Evolutionary conservation across 192 early-diverging fungal genomes (phyloP).

Genomic region (Jimgerdemannia lactiflua): DNA sequence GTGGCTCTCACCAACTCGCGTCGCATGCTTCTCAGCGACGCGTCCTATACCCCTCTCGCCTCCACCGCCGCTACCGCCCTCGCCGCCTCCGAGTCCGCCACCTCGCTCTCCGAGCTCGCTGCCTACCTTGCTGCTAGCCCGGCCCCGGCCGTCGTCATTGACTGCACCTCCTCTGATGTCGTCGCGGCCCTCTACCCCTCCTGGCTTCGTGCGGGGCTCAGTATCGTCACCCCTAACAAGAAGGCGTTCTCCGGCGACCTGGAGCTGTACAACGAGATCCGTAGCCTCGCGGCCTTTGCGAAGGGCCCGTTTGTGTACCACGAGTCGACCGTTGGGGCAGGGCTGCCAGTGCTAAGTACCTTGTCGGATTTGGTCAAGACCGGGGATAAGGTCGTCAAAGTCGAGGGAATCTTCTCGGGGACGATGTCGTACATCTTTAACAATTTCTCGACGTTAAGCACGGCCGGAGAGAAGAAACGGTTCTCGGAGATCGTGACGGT

Average conservation of each 20-base stretch:
- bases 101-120: constrained; percentile 53
- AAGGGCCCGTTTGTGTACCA: constrained; percentile 73
- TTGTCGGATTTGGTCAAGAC: constrained; percentile 88
- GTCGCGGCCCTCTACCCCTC: constrained; percentile 80
- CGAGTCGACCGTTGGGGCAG: constrained; percentile 97
- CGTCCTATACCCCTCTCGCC: constrained; percentile 38
- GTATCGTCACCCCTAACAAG: constrained; percentile 98
- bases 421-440: constrained; percentile 99
- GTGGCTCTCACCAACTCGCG: constrained; percentile 80
- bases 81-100: constrained; percentile 25
- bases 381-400: constrained; percentile 87
- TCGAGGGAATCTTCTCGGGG: constrained; percentile 98
- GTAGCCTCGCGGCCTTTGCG: constrained; percentile 42
- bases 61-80: constrained; percentile 48
- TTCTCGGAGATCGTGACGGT: constrained; percentile 91
- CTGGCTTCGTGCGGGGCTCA: constrained; percentile 77
- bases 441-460: constrained; percentile 77
- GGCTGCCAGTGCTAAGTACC: constrained; percentile 91
- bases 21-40: constrained; percentile 58
- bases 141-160: constrained; percentile 73
- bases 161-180: constrained; percentile 84
- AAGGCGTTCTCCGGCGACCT: constrained; percentile 86
- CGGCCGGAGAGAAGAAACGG: constrained; percentile 40
- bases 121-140: constrained; percentile 47
- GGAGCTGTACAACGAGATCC: constrained; percentile 72